These are phyloP conservation scores for Ogataea dorogensis DNA, from an alignment of 805 yeast species.

Conservation along the genomic window DNA sequence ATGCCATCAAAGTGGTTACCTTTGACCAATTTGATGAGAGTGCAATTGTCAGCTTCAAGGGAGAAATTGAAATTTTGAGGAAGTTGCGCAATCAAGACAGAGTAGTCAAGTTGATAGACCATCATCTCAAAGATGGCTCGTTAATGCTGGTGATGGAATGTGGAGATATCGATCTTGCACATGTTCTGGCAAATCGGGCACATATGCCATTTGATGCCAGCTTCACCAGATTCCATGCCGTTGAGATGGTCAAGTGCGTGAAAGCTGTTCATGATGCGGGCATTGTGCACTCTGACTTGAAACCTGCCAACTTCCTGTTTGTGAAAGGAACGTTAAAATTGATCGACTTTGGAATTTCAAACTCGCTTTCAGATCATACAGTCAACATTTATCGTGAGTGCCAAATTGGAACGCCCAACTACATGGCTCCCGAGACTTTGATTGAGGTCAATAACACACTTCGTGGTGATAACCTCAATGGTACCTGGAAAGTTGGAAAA, in stretches of 20 bases:
- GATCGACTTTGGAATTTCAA: constrained; percentile 95
- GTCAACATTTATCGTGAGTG: constrained; percentile 85
- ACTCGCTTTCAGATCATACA: constrained; percentile 90
- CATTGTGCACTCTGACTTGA: constrained; percentile 55
- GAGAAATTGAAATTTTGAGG: constrained; percentile 77
- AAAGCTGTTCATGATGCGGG: constrained; percentile 84
- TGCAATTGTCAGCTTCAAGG: constrained; percentile 77
- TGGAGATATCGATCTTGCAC: constrained; percentile 88
- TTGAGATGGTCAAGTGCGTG: constrained; percentile 79
- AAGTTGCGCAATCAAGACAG: constrained; percentile 59
- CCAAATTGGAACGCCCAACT: constrained; percentile 93
- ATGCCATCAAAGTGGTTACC: constrained; percentile 78
- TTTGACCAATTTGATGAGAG: constrained; percentile 78
- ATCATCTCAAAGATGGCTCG: constrained; percentile 62
- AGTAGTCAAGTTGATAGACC: constrained; percentile 77
- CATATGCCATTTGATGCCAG: constrained; percentile 60
- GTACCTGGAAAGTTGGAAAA: constrained; percentile 77
- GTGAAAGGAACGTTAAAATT: constrained; percentile 83
- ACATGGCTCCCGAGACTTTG: constrained; percentile 97
- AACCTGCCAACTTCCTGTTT: constrained; percentile 70
- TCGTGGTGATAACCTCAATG: constrained; percentile 26
- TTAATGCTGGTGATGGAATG: constrained; percentile 87
- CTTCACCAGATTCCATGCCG: constrained; percentile 76
- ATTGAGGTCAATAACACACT: constrained; percentile 50
- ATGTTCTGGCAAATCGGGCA: constrained; percentile 61